These are phyloP conservation scores for Backusella psychrophila DNA, from an alignment of 192 early-diverging fungal genomes.

Conservation along the genomic window DNA sequence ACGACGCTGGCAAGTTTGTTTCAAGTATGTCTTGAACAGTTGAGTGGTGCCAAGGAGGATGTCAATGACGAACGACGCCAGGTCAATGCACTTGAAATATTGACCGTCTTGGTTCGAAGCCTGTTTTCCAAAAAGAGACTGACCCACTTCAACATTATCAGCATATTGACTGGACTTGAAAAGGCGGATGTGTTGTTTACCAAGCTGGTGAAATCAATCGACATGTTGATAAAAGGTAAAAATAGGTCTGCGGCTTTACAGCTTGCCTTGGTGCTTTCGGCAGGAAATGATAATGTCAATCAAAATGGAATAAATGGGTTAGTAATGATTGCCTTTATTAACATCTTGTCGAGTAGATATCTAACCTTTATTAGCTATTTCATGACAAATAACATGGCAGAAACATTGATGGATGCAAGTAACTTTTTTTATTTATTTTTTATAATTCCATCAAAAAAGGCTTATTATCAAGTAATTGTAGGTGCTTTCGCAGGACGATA, in stretches of 20 bases:
- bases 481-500: conserved; percentile 40
- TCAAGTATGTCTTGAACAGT: conserved; percentile 37
- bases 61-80: conserved; percentile 21
- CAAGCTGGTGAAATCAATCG: conserved; percentile 9
- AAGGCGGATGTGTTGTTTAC: conserved; percentile 23
- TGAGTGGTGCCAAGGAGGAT: conserved; percentile 20
- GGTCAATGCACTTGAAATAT: conserved; percentile 30
- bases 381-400: conserved; percentile 48
- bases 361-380: conserved; percentile 36
- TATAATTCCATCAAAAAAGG: neutral
- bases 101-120: conserved; percentile 36
- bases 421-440: neutral
- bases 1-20: conserved; percentile 44
- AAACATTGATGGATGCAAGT: conserved; percentile 43
- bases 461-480: neutral
- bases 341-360: neutral
- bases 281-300: conserved; percentile 56
- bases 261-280: conserved; percentile 34
- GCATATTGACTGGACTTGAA: conserved; percentile 44
- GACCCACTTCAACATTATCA: conserved; percentile 54
- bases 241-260: conserved; percentile 6
- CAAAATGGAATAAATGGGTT: conserved; percentile 57
- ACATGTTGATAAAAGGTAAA: neutral
- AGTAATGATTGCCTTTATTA: neutral
- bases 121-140: conserved; percentile 53